Percentiles rank a stretch among this genome's conserved stretches.
phyloP scores from a whole-genome alignment of 2,329 filamentous ascomycete genomes.

The Ophiocordyceps australis region DNA sequence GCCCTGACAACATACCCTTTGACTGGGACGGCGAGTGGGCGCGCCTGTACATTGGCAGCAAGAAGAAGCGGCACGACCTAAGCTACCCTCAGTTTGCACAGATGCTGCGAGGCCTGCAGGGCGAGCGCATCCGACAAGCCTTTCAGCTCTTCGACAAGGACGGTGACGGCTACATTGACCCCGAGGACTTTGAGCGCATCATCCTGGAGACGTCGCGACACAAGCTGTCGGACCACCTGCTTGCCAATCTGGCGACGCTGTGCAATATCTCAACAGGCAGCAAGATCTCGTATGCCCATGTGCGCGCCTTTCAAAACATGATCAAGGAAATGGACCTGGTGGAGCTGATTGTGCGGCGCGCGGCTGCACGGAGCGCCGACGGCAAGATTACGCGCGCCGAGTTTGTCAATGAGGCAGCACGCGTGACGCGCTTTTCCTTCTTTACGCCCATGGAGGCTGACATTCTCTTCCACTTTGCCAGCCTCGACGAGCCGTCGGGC shows the following conservation, averaged over 20 bases:
- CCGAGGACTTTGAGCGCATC: conserved; percentile 91
- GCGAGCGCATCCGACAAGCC: conserved; percentile 87
- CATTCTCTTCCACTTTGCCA: conserved; percentile 96
- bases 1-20: conserved; percentile 71
- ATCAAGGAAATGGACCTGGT: conserved; percentile 96
- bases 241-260: conserved; percentile 77
- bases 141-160: conserved; percentile 87
- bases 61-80: conserved; percentile 74
- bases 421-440: conserved; percentile 79
- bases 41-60: conserved; percentile 77
- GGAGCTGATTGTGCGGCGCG: conserved; percentile 80
- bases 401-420: conserved; percentile 85
- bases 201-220: conserved; percentile 84
- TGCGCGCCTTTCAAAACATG: conserved; percentile 94
- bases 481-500: conserved; percentile 76
- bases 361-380: conserved; percentile 65
- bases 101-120: conserved; percentile 91
- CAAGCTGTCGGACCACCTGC: conserved; percentile 91
- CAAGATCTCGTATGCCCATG: conserved; percentile 95
- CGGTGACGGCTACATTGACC: conserved; percentile 85
- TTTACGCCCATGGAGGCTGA: conserved; percentile 99
- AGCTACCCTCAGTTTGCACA: conserved; percentile 95
- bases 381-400: conserved; percentile 88
- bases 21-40: conserved; percentile 98
- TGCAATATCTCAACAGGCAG: conserved; percentile 86